Evolutionary conservation across 257 asterid genomes (phyloP), one percentile per base, ranked within the genome.

Genomic region (Solanum appendiculatum): DNA sequence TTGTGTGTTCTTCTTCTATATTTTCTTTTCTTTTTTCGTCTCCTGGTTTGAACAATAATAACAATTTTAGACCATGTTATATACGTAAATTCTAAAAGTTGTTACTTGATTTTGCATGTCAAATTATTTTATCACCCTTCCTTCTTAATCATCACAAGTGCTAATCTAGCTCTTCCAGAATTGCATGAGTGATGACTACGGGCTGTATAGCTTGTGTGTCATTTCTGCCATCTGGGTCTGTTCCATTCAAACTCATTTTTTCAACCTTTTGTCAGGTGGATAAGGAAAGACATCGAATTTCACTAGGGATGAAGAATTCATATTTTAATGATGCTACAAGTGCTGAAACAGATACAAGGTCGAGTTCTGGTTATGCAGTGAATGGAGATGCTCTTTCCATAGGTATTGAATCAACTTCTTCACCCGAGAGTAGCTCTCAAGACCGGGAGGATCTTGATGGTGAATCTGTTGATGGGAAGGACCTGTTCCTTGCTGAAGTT

Each of bases 291-390:
- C 91, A 91, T 74, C 91, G 99, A 48, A 91, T 97, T 72, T 92
- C 99, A 80, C 98, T 97, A 83, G 99, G 99, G 89, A 94, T 97
- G 98, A 97, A 95, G 92, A 87, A 88, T 18, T 92, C 98, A 23
- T 96, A 97, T 90, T 63, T 97, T 40, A 33, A 70, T 75, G 93
- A 91, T 56, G 95, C 89, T 87, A 88, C 84, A 44, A 90, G 83
- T 83, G 86, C 63, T 75, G 88, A 88, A 56, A 88, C 89, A 85
- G 75, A 88, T 88, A 74, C 92, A 29, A 86, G 85, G 48, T 86
- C 81, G 66, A 87, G 39, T 73, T 56, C 84, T 86, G 91, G 82
- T 88, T 21, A 69, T 83, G 83, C 86, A 54, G 48, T 46, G 44
- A 92, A 77, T 83, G 86, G 86, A 31, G 88, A 90, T 89, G 90